These are phyloP conservation scores for Neofusicoccum umdonicola DNA, from an alignment of 2,329 filamentous ascomycete genomes.

Conservation along the genomic window DNA sequence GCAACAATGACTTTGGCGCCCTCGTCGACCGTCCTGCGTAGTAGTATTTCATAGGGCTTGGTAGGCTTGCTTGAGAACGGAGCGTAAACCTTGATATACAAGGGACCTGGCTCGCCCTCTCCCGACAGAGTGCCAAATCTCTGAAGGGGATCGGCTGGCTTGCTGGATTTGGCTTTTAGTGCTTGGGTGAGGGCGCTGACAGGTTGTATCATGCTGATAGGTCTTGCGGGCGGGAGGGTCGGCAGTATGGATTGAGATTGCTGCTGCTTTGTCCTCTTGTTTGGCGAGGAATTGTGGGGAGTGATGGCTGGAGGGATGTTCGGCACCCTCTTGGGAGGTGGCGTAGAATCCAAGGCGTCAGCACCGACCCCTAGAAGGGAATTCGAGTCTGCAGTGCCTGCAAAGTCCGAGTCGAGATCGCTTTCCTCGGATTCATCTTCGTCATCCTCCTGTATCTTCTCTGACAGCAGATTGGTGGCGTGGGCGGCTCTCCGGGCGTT, in stretches of 20 bases:
- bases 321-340: conserved; percentile 40
- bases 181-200: conserved; percentile 70
- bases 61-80: conserved; percentile 65
- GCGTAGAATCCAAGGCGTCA: conserved; percentile 57
- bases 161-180: conserved; percentile 69
- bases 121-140: conserved; percentile 74
- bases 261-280: conserved; percentile 55
- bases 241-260: conserved; percentile 51
- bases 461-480: conserved; percentile 52
- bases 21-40: conserved; percentile 67
- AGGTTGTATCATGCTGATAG: conserved; percentile 68
- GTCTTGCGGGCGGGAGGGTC: conserved; percentile 68
- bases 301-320: conserved; percentile 43
- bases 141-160: conserved; percentile 70
- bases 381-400: conserved; percentile 57
- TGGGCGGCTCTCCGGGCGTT: conserved; percentile 59
- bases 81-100: conserved; percentile 74
- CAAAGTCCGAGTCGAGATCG: conserved; percentile 39
- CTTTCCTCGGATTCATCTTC: conserved; percentile 40
- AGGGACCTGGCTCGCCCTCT: conserved; percentile 72
- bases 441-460: conserved; percentile 46
- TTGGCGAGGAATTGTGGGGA: conserved; percentile 55
- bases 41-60: conserved; percentile 68
- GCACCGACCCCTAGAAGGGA: conserved; percentile 68
- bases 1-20: conserved; percentile 70